Base-by-base conservation (phyloP, 306 rosid species). In the Pachyrhizus erosus region DNA sequence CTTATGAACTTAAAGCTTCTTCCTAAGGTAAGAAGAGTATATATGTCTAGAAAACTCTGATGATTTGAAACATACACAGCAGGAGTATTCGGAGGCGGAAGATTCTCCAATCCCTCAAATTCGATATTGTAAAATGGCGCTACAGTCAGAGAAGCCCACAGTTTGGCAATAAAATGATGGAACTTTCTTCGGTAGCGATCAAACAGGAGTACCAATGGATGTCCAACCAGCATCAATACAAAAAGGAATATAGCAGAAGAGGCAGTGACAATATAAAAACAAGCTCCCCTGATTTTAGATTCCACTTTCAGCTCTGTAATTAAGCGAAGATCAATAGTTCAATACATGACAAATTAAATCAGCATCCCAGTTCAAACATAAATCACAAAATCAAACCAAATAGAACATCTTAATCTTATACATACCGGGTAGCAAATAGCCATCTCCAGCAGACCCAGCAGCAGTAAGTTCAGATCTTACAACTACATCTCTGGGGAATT, bases 51-150 rank as follows among this genome's bases (percentile, higher is more conserved):
- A 87, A 96, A 96, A 89, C 99, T 96, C 91, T 96, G 99, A 83
- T 93, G 98, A 86, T 96, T 96, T 13, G 99, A 96, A 78, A 96
- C 97, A 75, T 93, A 96, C 6, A 96, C 96, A 34, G 97, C 99
- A 77, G 97, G 94, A 73, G 89, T 83, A 79, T 91, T 92, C 1
- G 91, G 86, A 52, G 93, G 82, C 15, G 96, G 99, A 58, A 96
- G 86, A 86, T 96, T 96, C 89, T 92, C 97, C 82, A 96, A 67
- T 51, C 99, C 99, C 90, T 87, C 88, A 67, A 84, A 87, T 77
- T 92, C 75, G 58, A 96, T 87, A 79, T 87, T 89, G 51, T 79
- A 85, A 88, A 93, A 96, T n/a, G 92, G 97, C 13, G 86, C 26
- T 34, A 93, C 89, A 5, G 96, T 83, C 40, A 90, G 54, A 10